phyloP scores from a whole-genome alignment of 139 green algal species.

The Asterochloris sp. region DNA sequence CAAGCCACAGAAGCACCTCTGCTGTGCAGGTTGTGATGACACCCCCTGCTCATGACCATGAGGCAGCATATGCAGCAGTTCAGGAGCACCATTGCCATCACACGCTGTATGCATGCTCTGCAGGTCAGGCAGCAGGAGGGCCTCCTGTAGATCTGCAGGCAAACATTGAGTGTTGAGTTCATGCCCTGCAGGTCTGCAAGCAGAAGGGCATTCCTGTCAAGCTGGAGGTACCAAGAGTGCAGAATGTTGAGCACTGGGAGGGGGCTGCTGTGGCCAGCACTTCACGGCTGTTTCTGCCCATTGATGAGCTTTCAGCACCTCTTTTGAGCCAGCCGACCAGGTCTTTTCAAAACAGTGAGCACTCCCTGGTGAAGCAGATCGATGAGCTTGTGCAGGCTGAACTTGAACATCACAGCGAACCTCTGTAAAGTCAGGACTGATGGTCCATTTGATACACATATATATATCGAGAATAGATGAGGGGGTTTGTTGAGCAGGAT shows the following conservation, averaged over 20 bases:
- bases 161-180: too few species aligned
- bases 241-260: conserved; percentile 50
- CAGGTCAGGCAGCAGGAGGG: too few species aligned
- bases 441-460: neutral
- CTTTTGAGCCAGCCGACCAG: neutral
- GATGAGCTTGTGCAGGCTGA: conserved; percentile 36
- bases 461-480: neutral
- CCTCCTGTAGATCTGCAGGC: too few species aligned
- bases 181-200: conserved; percentile 23
- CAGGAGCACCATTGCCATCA: too few species aligned
- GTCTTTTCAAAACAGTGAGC: neutral
- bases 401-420: conserved; percentile 27
- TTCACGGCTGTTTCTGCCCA: conserved; percentile 54
- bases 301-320: conserved; percentile 28
- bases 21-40: too few species aligned
- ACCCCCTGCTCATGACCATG: too few species aligned
- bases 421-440: neutral
- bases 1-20: too few species aligned
- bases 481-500: neutral
- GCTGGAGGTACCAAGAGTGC: conserved; percentile 33
- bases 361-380: conserved; percentile 20
- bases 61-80: too few species aligned
- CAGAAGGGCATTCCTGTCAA: conserved; percentile 39
- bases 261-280: conserved; percentile 59
- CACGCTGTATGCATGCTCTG: too few species aligned